phyloP scores from a whole-genome alignment of 2,329 filamentous ascomycete species.

The Fusarium lyarnte region DNA sequence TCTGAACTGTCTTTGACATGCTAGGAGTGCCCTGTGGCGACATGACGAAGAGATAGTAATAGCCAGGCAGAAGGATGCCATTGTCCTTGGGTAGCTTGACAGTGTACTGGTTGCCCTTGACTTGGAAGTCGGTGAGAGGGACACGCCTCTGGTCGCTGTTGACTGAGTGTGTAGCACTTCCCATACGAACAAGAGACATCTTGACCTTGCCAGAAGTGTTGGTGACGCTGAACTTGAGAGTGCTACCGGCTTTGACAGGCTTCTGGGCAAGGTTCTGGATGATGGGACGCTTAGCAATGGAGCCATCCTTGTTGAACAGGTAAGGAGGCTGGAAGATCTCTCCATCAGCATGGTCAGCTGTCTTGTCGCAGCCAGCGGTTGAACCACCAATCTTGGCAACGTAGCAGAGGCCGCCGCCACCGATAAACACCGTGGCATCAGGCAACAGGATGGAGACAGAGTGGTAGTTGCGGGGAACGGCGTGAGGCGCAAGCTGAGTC shows the following conservation, averaged over 20 bases:
- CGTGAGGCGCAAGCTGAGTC: slow-evolving; percentile 48
- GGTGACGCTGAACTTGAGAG: slow-evolving; percentile 36
- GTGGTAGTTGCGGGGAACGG: slow-evolving; percentile 60
- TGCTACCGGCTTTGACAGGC: slow-evolving; percentile 31
- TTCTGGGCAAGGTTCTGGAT: slow-evolving; percentile 7
- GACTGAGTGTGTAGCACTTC: slow-evolving; percentile 63
- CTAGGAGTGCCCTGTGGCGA: slow-evolving; percentile 15
- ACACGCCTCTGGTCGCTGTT: slow-evolving; percentile 68
- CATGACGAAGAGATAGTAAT: slow-evolving; percentile 62
- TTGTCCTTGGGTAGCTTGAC: slow-evolving; percentile 57
- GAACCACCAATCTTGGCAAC: slow-evolving; percentile 42
- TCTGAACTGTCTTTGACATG: slow-evolving; percentile 28
- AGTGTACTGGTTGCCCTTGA: slow-evolving; percentile 46
- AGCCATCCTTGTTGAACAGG: slow-evolving; percentile 58
- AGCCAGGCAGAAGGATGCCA: slow-evolving; percentile 62
- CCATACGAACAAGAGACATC: slow-evolving; percentile 59
- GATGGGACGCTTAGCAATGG: slow-evolving; percentile 45
- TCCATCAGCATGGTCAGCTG: slow-evolving; percentile 61
- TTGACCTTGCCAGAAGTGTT: slow-evolving; percentile 36
- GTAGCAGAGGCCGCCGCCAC: slow-evolving; percentile 63
- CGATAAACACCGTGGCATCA: slow-evolving; percentile 61
- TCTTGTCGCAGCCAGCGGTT: slow-evolving; percentile 41
- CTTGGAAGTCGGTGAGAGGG: slow-evolving; percentile 48
- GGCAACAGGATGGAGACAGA: slow-evolving; percentile 58
- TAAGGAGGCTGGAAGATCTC: slow-evolving; percentile 67